Base-by-base conservation (phyloP, 2,329 filamentous ascomycete genomes). In the Cordyceps javanica region DNA sequence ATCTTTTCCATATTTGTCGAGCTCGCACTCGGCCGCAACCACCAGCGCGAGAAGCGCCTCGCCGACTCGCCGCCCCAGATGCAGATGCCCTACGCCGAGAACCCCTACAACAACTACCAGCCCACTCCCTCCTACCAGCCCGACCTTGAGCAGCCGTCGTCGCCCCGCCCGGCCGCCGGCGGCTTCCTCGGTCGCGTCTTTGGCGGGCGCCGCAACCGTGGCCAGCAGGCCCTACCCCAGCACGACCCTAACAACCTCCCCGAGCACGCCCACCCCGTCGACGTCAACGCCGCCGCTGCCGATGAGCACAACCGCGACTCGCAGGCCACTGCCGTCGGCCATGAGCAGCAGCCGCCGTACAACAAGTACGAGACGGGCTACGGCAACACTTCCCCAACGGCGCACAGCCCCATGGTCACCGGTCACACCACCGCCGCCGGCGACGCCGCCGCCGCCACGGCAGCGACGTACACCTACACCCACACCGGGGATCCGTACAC, bases 21-120 rank as follows among this genome's bases (percentile, higher is more conserved):
- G 67, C 62, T 90, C 52, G 77, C 80, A 51, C 81, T 93, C 46
- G 82, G 82, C 64, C 84, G 86, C 60, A 79, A 89, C 71, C 87
- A 89, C 77, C 84, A 85, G 74, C 86, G 85, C 66, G 86, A 90
- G 74, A 89, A 88, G 76, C 82, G 83, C 55, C 89, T 82, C 68
- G 87, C 87, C 14, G 87, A 72, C 46, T 59, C 46, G 41, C 46
- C 39, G 14, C 55, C 49, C 10, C 54, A 19, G 45, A 56, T 56
- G 54, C 54, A 56, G 45, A 56, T 56, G 54, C 54, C 54, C 25
- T 56, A 41, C 44, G 23, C 53, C 32, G 32, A 56, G 44, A 41
- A 41, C 5, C 44, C 54, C n/a, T 56, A 66, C 48, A 72, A 72
- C 63, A 64, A 83, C 72, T 91, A 91, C 75, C 39, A 52, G 34